These are phyloP conservation scores for Trametes gibbosa DNA, from an alignment of 768 basidiomycete genomes.

Conservation along the genomic window DNA sequence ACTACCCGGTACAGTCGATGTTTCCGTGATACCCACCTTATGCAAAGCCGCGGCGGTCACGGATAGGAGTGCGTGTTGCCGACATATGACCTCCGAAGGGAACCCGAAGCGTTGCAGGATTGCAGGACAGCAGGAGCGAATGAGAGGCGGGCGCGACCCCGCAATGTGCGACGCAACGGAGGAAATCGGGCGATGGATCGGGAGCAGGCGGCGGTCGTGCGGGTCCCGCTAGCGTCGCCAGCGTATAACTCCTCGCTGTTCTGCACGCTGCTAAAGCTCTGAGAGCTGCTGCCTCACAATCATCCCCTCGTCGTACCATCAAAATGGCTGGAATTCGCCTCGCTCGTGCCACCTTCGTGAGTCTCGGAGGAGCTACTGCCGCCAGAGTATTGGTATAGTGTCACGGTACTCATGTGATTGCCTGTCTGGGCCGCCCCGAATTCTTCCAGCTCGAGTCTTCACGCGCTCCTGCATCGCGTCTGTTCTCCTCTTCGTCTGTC, in stretches of 20 bases:
- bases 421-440: conserved; percentile 5
- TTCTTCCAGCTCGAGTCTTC: conserved; percentile 13
- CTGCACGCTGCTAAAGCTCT: conserved; percentile 14
- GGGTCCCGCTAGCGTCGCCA: background rate
- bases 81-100: conserved; percentile 10
- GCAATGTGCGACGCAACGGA: conserved; percentile 1
- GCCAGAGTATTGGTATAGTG: background rate
- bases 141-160: background rate
- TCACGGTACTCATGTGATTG: conserved; percentile 33
- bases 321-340: conserved; percentile 31
- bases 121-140: background rate
- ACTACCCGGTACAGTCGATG: no score
- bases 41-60: no score
- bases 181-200: conserved; percentile 15
- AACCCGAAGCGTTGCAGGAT: background rate
- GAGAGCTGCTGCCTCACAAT: conserved; percentile 11
- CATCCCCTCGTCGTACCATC: background rate
- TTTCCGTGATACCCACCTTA: conserved; percentile 7
- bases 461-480: conserved; percentile 16
- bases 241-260: conserved; percentile 6
- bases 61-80: no score
- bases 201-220: conserved; percentile 6
- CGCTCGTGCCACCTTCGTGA: conserved; percentile 25
- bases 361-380: conserved; percentile 1
- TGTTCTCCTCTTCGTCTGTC: conserved; percentile 33